Base-by-base conservation (phyloP, 495 filamentous ascomycete genomes). In the Letharia lupina region DNA sequence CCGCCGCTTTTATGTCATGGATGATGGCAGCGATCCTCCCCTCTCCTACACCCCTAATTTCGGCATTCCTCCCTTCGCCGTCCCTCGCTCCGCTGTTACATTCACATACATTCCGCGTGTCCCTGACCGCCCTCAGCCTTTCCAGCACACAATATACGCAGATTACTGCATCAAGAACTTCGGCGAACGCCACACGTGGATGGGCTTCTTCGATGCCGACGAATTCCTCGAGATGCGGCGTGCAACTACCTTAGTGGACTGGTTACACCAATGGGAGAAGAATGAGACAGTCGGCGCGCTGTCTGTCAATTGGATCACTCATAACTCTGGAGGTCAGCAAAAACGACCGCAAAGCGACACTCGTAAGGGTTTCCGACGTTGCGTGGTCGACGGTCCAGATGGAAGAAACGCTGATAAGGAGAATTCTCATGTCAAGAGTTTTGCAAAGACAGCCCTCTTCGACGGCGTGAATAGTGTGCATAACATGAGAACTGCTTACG, bases 1-100 rank as follows among this genome's bases (percentile, higher is more conserved):
- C 61, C 56, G 63, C 31, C 66, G 72, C 13, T 72, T 74, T 42
- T 74, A 74, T 50, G 64, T 74, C 50, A 70, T 72, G 70, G 72
- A 74, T 44, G 70, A 74, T 59, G 67, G 70, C 28, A 70, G 70
- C 62, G 35, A 60, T 12, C 68, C 70, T 45, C 65, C 66, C 35
- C 62, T 74, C 47, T 67, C 64, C 18, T 44, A n/a, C 16, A 61
- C 33, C 16, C 50, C 60, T 18, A 47, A 71, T 37, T 64, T 56
- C 42, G 69, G 69, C 13, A 64, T 67, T 33, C 63, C 69, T n/a
- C 61, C 41, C 13, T 28, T 63, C 9, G 50, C 62, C 41, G 33
- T 72, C n/a, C 58, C 65, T 16, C 40, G 44, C 44, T 54, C 58
- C 2, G 33, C 65, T 20, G 12, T 62, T 20, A 69, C 67, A 4